Conservation (phyloP, 805 yeast genomes). For the Barnettozyma populi region DNA sequence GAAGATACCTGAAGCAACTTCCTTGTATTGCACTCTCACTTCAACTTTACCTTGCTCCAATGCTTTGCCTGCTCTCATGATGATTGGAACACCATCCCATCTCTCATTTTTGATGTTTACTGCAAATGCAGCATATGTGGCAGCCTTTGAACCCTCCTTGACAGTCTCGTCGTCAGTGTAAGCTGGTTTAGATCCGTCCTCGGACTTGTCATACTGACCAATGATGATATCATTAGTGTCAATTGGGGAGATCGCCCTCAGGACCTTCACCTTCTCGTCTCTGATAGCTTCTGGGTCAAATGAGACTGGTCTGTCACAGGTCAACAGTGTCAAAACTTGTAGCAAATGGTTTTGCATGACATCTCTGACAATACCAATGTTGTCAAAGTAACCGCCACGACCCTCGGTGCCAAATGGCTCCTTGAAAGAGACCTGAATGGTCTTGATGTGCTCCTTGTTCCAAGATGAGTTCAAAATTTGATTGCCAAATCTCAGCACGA, state of each 20-base stretch:
- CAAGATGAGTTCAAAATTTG: conserved; percentile 82
- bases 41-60: conserved; percentile 92
- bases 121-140: conserved; percentile 85
- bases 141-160: conserved; percentile 72
- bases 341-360: conserved; percentile 97
- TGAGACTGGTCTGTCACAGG: conserved; percentile 95
- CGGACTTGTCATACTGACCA: conserved; percentile 84
- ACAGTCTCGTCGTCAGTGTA: conserved; percentile 93
- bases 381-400: conserved; percentile 96
- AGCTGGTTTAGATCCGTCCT: conserved; percentile 85
- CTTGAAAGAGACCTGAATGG: conserved; percentile 87
- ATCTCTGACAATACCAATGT: conserved; percentile 92
- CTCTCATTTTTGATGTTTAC: conserved; percentile 83
- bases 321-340: conserved; percentile 84
- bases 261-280: conserved; percentile 92
- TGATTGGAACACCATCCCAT: conserved; percentile 97
- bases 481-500: conserved; percentile 88
- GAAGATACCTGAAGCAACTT: conserved; percentile 79
- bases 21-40: conserved; percentile 86
- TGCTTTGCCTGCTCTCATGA: conserved; percentile 97
- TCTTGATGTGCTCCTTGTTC: conserved; percentile 73
- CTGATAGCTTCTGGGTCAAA: conserved; percentile 89
- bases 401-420: conserved; percentile 99
- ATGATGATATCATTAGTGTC: conserved; percentile 60
- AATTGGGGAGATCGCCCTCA: conserved; percentile 73